phyloP scores from a whole-genome alignment of 2,329 filamentous ascomycete species.

The Dothideomycetes sp. region DNA sequence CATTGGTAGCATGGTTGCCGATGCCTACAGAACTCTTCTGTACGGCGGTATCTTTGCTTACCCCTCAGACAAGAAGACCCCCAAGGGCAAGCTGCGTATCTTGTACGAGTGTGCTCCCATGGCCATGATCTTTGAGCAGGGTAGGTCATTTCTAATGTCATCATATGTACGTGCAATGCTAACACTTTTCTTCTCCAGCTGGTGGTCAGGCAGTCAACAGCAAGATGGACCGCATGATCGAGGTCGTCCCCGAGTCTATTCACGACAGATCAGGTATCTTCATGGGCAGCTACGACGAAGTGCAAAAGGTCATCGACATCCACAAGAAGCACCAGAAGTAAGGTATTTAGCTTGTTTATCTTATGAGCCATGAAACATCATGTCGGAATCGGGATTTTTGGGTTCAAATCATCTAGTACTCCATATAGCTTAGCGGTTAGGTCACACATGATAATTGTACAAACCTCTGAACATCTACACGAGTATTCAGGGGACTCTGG shows the following conservation, averaged over 20 bases:
- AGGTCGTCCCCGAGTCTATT: slow-evolving; percentile 81
- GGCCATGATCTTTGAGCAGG: slow-evolving; percentile 98
- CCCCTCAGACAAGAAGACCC: slow-evolving; percentile 93
- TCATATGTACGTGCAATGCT: background rate
- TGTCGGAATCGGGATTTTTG: too few species aligned
- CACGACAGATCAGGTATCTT: slow-evolving; percentile 95
- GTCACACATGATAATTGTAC: too few species aligned
- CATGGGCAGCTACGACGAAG: slow-evolving; percentile 86
- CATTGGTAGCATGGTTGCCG: slow-evolving; percentile 96
- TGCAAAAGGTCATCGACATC: slow-evolving; percentile 86
- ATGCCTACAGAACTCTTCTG: slow-evolving; percentile 88
- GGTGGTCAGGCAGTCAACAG: slow-evolving; percentile 88
- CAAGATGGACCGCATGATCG: slow-evolving; percentile 83
- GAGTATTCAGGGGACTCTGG: too few species aligned
- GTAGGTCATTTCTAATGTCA: slow-evolving; percentile 45
- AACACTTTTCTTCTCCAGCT: slow-evolving; percentile 42
- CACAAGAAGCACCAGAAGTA: slow-evolving; percentile 49
- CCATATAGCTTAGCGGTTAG: too few species aligned
- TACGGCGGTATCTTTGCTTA: slow-evolving; percentile 98
- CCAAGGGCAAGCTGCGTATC: slow-evolving; percentile 95
- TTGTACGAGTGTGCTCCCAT: slow-evolving; percentile 98
- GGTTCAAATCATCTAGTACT: too few species aligned
- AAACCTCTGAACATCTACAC: too few species aligned
- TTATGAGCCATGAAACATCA: too few species aligned
- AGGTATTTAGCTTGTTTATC: too few species aligned